phyloP scores from a whole-genome alignment of 2,329 filamentous ascomycete genomes.

The Neodidymelliopsis sp. region DNA sequence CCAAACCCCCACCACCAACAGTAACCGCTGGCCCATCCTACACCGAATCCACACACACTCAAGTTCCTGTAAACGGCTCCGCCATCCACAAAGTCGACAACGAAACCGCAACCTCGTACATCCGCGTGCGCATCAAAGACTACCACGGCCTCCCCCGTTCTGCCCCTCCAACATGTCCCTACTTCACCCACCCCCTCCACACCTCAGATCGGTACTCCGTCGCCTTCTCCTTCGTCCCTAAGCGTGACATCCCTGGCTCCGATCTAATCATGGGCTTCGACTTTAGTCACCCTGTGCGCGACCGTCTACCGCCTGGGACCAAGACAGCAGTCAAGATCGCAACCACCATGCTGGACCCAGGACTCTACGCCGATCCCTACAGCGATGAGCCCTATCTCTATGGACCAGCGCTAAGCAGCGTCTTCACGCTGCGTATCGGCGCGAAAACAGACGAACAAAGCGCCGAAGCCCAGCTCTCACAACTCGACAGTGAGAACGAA shows the following conservation, averaged over 20 bases:
- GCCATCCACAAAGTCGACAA: conserved; percentile 37
- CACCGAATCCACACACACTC: conserved; percentile 37
- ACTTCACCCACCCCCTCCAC: conserved; percentile 45
- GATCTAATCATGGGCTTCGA: conserved; percentile 48
- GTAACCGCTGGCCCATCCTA: conserved; percentile 49
- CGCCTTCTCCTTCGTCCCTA: conserved; percentile 48
- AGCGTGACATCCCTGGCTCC: conserved; percentile 37
- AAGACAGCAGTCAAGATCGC: conserved; percentile 48
- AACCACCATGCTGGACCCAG: conserved; percentile 47
- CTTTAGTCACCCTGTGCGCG: conserved; percentile 46
- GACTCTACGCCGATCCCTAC: conserved; percentile 47
- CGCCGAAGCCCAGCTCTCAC: conserved; percentile 34
- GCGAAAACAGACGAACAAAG: conserved; percentile 26
- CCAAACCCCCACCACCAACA: conserved; percentile 1
- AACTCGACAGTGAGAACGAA: conserved; percentile 26
- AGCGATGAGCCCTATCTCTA: conserved; percentile 49
- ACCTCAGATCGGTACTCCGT: conserved; percentile 47
- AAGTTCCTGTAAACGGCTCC: conserved; percentile 44
- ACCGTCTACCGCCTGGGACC: conserved; percentile 49
- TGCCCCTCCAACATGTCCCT: conserved; percentile 37
- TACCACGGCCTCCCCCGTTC: conserved; percentile 45
- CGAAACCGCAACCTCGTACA: conserved; percentile 38
- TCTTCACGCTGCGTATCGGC: conserved; percentile 45
- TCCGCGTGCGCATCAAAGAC: conserved; percentile 47
- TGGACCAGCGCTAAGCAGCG: conserved; percentile 45